A percentile compares a stretch with the other conserved stretches of the same genome.
Evolutionary conservation across 2,329 filamentous ascomycete genomes (phyloP).

Genomic region (Aspergillus niger): DNA sequence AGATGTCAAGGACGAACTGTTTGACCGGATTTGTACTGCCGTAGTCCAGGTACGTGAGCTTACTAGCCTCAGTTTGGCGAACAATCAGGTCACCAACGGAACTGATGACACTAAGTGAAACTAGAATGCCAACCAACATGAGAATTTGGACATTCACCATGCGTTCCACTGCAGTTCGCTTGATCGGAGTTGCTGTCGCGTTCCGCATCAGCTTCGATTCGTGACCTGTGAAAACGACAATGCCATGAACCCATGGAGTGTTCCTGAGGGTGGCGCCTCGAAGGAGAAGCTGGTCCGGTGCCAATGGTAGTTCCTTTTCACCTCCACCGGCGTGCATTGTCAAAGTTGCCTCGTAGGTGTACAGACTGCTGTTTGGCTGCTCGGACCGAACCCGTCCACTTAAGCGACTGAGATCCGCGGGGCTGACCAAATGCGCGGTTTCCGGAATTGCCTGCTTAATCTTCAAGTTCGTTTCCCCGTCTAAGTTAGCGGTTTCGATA

Average conservation of each 20-base stretch:
- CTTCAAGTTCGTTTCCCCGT: constrained; percentile 97
- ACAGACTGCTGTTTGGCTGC: constrained; percentile 96
- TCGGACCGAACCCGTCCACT: constrained; percentile 88
- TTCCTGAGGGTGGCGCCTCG: constrained; percentile 93
- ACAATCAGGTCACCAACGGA: constrained; percentile 88
- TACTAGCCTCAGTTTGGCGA: constrained; percentile 62
- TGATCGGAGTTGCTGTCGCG: constrained; percentile 94
- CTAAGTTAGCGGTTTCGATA: constrained; percentile 96
- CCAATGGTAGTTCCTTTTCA: constrained; percentile 87
- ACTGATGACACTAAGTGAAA: constrained; percentile 82
- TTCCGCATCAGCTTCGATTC: constrained; percentile 99
- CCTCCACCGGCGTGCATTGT: constrained; percentile 88
- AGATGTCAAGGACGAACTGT: constrained; percentile 89
- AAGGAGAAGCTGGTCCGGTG: constrained; percentile 88
- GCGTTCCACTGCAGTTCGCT: constrained; percentile 91
- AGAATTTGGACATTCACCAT: constrained; percentile 93
- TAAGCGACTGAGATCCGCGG: constrained; percentile 79
- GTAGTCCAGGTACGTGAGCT: constrained; percentile 74
- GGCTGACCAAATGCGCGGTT: constrained; percentile 82
- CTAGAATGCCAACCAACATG: constrained; percentile 80
- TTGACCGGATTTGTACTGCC: constrained; percentile 65
- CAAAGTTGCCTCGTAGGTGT: constrained; percentile 95
- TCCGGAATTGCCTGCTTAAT: constrained; percentile 97
- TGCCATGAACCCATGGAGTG: constrained; percentile 93
- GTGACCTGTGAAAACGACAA: constrained; percentile 96